Evolutionary conservation across 768 basidiomycete genomes (phyloP).

Genomic region (Collybia sp.): DNA sequence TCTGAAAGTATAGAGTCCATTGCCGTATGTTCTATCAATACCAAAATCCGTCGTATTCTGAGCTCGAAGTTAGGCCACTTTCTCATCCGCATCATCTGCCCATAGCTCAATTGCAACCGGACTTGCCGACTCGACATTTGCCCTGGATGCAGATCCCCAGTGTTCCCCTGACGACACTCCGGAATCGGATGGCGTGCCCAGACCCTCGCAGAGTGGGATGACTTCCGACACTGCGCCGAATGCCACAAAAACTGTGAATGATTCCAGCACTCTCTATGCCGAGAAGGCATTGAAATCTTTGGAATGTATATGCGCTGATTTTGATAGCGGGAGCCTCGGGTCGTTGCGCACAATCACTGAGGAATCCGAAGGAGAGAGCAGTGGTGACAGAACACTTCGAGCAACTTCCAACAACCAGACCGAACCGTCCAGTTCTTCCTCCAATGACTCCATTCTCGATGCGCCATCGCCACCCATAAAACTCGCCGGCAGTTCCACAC

Average conservation of each 20-base stretch:
- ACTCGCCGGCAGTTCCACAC: not conserved
- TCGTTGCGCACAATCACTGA: slow-evolving; percentile 21
- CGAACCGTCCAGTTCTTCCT: not conserved
- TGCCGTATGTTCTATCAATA: too few species aligned
- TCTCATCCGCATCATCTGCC: too few species aligned
- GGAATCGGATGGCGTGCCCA: not conserved
- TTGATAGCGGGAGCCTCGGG: slow-evolving; percentile 30
- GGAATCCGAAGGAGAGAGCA: slow-evolving; percentile 5
- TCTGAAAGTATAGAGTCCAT: not conserved
- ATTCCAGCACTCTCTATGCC: not conserved
- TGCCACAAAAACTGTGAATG: too few species aligned
- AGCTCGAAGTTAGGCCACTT: too few species aligned
- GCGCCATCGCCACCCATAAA: not conserved
- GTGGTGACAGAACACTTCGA: not conserved
- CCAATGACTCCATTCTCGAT: not conserved
- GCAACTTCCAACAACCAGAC: not conserved
- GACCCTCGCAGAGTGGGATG: not conserved
- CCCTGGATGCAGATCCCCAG: too few species aligned
- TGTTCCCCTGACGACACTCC: not conserved
- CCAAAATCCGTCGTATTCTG: too few species aligned
- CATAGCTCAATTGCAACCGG: too few species aligned
- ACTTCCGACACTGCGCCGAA: not conserved
- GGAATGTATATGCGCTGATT: slow-evolving; percentile 17
- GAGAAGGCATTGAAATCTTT: slow-evolving; percentile 16
- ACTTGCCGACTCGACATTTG: too few species aligned